Base-by-base conservation (phyloP, 257 asterid species). In the Jacaranda copaia region DNA sequence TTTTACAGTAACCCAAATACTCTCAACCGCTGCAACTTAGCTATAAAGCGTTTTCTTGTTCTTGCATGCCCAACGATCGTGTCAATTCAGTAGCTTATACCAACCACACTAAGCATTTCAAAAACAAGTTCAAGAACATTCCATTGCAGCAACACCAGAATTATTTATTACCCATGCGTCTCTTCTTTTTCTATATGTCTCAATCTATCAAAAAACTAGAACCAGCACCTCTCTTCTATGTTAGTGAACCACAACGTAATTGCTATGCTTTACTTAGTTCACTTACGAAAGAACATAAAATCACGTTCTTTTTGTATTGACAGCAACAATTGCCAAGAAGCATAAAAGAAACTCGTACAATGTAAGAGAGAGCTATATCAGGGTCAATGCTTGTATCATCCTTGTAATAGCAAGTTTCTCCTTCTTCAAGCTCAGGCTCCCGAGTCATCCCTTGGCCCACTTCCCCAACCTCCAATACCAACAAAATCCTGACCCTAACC, bases 361-460 rank as follows among this genome's bases (percentile, higher is more conserved):
- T 81, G 93, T 95, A 95, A 82, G 99, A 88, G 80, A 95, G 90
- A 53, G 88, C 89, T 40, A 87, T 81, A 68, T 95, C 97, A 86
- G 92, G 93, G 80, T 95, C 97, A 78, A 84, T 78, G 86, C 66
- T 87, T 78, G 81, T 71, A 80, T 86, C 94, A 76, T 87, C 96
- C 82, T 80, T 73, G 81, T 79, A 72, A 77, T 78, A 84, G 75
- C 84, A 70, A 76, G 90, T 88, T 87, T 91, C 98, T 65, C 98
- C 97, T 89, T 92, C 99, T 82, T 95, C 99, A 84, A 93, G 90
- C 84, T 91, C 97, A 68, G 84, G 82, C 75, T 83, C 93, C 70
- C 81, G 86, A 79, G 74, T 82, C 92, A 89, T 86, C 80, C 61
- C 73, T 79, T 78, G 71, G 70, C 32, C 81, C 88, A 79, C 81